phyloP scores from a whole-genome alignment of 1,139 yeast genomes.

The Candida dubliniensis region DNA sequence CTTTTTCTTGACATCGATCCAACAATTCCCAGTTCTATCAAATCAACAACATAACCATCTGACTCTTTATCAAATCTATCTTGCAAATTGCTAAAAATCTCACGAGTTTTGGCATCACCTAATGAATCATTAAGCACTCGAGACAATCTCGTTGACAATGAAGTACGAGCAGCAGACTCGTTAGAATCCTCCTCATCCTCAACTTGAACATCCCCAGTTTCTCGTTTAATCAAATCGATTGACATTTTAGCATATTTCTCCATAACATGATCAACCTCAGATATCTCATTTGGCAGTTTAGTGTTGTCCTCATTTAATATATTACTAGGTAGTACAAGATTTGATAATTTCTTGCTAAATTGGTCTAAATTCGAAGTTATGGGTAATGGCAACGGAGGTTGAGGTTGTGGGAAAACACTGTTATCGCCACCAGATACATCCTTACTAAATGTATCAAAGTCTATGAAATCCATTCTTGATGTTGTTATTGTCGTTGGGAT shows the following conservation, averaged over 20 bases:
- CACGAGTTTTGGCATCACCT: constrained; percentile 49
- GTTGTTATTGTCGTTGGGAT: not conserved
- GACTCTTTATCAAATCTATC: constrained; percentile 28
- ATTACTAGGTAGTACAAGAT: constrained; percentile 32
- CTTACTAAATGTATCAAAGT: constrained; percentile 36
- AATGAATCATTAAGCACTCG: constrained; percentile 50
- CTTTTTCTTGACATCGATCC: constrained; percentile 60
- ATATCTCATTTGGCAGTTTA: constrained; percentile 1
- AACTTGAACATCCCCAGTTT: constrained; percentile 7
- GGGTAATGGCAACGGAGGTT: constrained; percentile 48
- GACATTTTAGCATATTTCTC: constrained; percentile 42
- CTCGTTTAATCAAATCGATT: constrained; percentile 21
- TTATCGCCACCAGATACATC: constrained; percentile 12
- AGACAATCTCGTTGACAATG: constrained; percentile 48
- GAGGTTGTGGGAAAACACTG: constrained; percentile 42
- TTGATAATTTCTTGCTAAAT: constrained; percentile 36
- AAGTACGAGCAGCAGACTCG: constrained; percentile 11
- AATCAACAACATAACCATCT: constrained; percentile 26
- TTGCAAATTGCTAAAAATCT: constrained; percentile 50
- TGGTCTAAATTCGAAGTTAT: constrained; percentile 41
- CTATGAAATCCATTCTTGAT: constrained; percentile 44
- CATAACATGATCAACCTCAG: constrained; percentile 24
- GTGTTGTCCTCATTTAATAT: constrained; percentile 24
- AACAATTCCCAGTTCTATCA: constrained; percentile 54
- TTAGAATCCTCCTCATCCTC: constrained; percentile 4